Percentiles rank a stretch among this genome's conserved stretches.
Conservation (phyloP, 345 rosid species). For the Arabidopsis arenosa region DNA sequence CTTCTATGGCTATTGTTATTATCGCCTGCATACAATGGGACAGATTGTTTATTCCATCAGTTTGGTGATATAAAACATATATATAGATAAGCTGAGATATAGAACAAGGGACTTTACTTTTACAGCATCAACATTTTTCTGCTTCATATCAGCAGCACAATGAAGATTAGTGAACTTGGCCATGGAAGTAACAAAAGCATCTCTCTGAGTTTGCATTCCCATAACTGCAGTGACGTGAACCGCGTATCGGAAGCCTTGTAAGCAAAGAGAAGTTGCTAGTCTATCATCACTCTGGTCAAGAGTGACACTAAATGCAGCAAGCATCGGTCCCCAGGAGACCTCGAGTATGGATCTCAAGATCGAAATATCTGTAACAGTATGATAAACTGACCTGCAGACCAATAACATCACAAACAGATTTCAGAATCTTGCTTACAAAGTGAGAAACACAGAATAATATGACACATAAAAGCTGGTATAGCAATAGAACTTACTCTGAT, state of each 20-base stretch:
- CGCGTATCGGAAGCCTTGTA: conserved; percentile 84
- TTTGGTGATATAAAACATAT: conserved; percentile 1
- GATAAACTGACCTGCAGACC: conserved; percentile 72
- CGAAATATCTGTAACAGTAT: conserved; percentile 72
- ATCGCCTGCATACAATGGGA: conserved; percentile 63
- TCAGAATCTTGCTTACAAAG: conserved; percentile 7
- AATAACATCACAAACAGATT: conserved; percentile 20
- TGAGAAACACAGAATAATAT: not conserved
- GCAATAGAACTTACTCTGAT: conserved; percentile 71
- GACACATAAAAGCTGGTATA: not conserved
- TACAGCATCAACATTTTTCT: conserved; percentile 95
- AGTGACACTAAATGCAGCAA: conserved; percentile 96
- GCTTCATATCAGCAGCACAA: conserved; percentile 98
- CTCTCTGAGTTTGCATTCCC: conserved; percentile 99
- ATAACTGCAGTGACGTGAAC: conserved; percentile 91
- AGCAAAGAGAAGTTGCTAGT: conserved; percentile 85
- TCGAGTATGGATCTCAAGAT: conserved; percentile 96
- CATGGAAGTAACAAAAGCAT: conserved; percentile 95
- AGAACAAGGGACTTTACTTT: conserved; percentile 58
- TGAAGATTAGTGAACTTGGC: conserved; percentile 98
- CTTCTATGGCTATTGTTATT: conserved; percentile 92
- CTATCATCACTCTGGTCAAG: conserved; percentile 95
- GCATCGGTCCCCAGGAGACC: conserved; percentile 97
- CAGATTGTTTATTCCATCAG: not conserved
- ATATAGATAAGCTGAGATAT: not conserved